These are phyloP conservation scores for Trametes versicolor DNA, from an alignment of 1,284 basidiomycete species.

Conservation along the genomic window DNA sequence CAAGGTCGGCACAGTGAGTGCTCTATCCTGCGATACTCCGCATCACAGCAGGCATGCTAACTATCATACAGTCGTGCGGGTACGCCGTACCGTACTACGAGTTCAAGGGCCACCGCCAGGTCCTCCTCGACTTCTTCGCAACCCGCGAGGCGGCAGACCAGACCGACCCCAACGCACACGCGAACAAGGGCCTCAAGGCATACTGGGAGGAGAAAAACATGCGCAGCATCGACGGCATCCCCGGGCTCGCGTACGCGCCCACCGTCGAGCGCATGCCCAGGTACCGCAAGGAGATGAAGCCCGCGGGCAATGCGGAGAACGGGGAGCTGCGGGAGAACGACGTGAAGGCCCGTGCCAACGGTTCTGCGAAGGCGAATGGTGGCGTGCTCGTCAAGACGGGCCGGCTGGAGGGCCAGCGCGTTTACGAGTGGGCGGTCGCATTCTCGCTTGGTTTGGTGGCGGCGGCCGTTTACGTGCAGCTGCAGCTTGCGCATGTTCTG, in stretches of 20 bases:
- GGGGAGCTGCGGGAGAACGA: slow-evolving; percentile 3
- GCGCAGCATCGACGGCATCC: slow-evolving; percentile 61
- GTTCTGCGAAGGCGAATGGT: slow-evolving; percentile 8
- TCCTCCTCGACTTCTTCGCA: slow-evolving; percentile 47
- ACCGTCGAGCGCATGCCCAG: slow-evolving; percentile 11
- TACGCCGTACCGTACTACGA: slow-evolving; percentile 61
- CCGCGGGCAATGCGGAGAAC: slow-evolving; percentile 20
- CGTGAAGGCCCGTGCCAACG: neutral
- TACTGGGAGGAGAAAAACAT: slow-evolving; percentile 59
- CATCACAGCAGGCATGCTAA: neutral
- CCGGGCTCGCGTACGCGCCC: slow-evolving; percentile 25
- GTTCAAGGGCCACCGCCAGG: slow-evolving; percentile 56
- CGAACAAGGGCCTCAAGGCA: slow-evolving; percentile 49
- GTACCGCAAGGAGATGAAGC: slow-evolving; percentile 23
- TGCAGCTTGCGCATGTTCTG: neutral
- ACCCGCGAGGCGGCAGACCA: slow-evolving; percentile 46
- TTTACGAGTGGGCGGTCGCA: slow-evolving; percentile 32
- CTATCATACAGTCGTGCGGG: slow-evolving; percentile 59
- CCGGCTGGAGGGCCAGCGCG: slow-evolving; percentile 14
- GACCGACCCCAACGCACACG: slow-evolving; percentile 19
- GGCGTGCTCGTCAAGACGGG: slow-evolving; percentile 5
- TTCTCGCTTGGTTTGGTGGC: slow-evolving; percentile 34
- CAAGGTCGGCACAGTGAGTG: slow-evolving; percentile 63
- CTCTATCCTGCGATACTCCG: neutral
- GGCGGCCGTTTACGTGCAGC: slow-evolving; percentile 28